Evolutionary conservation across 208 protist species (phyloP).

Genomic region (Acanthamoeba sp.): DNA sequence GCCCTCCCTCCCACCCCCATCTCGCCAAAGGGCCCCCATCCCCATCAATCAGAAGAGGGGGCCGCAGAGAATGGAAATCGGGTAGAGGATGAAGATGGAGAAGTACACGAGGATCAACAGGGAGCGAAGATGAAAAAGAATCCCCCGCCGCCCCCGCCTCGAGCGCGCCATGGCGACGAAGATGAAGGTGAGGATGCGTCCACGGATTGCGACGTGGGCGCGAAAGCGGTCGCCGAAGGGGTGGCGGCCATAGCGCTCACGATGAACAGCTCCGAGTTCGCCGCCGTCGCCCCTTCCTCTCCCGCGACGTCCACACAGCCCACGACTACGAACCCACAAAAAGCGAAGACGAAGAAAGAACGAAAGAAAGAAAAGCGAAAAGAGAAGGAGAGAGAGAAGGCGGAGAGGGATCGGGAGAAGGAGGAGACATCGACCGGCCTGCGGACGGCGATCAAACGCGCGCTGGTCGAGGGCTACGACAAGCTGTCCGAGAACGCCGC

Average conservation of each 20-base stretch:
- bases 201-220: not conserved
- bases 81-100: not conserved
- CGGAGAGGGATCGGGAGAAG: not conserved
- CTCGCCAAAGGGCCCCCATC: not conserved
- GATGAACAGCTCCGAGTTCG: not conserved
- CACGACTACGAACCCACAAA: not conserved
- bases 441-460: slow-evolving; percentile 30
- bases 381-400: slow-evolving; percentile 23
- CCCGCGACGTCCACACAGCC: not conserved
- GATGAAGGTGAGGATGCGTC: not conserved
- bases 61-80: not conserved
- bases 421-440: not conserved
- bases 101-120: not conserved
- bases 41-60: not conserved
- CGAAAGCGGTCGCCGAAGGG: not conserved
- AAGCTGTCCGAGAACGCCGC: not conserved
- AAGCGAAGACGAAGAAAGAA: slow-evolving; percentile 21
- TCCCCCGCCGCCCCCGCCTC: too few relatives aligned
- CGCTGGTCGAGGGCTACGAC: slow-evolving; percentile 39
- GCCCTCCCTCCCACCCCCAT: not conserved
- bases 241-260: not conserved
- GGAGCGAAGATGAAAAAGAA: too few relatives aligned
- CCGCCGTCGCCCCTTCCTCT: not conserved
- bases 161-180: not conserved
- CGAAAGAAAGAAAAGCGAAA: slow-evolving; percentile 13